Percentiles rank a stretch among this genome's conserved stretches.
phyloP scores from a whole-genome alignment of 768 basidiomycete species.

The Tulasnella sp. region DNA sequence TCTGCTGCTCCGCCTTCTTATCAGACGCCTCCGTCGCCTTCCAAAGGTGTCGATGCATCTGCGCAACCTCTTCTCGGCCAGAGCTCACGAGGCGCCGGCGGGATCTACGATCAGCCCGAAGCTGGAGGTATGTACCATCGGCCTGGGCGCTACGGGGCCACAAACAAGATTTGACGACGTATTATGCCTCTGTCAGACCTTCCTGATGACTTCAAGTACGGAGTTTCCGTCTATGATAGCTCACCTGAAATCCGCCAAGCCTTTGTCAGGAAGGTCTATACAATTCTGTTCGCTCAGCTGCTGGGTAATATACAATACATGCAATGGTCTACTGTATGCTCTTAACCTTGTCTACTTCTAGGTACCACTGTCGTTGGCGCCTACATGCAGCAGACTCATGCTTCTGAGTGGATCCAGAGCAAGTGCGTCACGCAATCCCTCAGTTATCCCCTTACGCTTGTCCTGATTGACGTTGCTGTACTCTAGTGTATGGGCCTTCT shows the following conservation, averaged over 20 bases:
- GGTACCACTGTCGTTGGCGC: conserved; percentile 74
- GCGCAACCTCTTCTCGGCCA: conserved; percentile 5
- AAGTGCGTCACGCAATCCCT: conserved; percentile 38
- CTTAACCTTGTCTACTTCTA: conserved; percentile 26
- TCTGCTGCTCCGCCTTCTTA: background rate
- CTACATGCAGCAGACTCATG: conserved; percentile 49
- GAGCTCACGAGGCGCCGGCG: conserved; percentile 9
- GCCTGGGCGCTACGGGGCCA: background rate
- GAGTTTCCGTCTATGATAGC: conserved; percentile 67
- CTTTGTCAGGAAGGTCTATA: conserved; percentile 87
- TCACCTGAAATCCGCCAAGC: conserved; percentile 63
- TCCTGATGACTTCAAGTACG: conserved; percentile 95
- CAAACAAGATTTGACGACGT: background rate
- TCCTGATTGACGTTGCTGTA: conserved; percentile 2
- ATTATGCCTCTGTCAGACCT: conserved; percentile 34
- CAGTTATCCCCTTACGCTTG: background rate
- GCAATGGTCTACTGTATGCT: background rate
- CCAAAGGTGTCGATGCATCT: background rate
- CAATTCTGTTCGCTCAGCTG: conserved; percentile 49
- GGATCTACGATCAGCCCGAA: conserved; percentile 9
- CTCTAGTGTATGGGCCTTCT: conserved; percentile 52
- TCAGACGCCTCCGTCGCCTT: background rate
- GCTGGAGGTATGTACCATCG: background rate
- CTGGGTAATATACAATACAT: conserved; percentile 33
- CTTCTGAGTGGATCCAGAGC: conserved; percentile 57